Percentiles rank a stretch among this genome's conserved stretches.
These are phyloP conservation scores for Fraxinus paxiana DNA, from an alignment of 305 asterid species.

Conservation along the genomic window DNA sequence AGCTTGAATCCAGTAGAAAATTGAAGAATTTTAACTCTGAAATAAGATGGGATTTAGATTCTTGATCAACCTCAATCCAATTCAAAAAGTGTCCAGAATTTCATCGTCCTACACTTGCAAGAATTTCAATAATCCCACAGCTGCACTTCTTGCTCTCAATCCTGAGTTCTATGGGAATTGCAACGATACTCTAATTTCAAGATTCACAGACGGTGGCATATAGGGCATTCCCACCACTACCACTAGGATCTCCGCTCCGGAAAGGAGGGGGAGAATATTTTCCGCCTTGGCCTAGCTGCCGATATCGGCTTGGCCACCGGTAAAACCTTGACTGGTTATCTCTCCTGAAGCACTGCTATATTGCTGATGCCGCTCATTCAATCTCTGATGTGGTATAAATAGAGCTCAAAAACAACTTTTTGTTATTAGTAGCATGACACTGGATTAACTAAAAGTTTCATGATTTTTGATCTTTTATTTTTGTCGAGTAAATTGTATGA, in stretches of 20 bases:
- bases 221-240: constrained; percentile 62
- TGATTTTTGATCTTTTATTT: not conserved
- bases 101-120: constrained; percentile 22
- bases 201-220: constrained; percentile 67
- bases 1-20: not conserved
- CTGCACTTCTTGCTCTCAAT: constrained; percentile 26
- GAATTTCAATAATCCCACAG: constrained; percentile 9
- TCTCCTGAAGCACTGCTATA: constrained; percentile 92
- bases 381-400: constrained; percentile 76
- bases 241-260: constrained; percentile 41
- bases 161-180: constrained; percentile 24
- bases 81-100: constrained; percentile 28
- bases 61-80: constrained; percentile 38
- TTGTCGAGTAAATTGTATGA: not conserved
- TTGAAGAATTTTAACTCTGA: not conserved
- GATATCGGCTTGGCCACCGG: not conserved
- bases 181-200: constrained; percentile 43
- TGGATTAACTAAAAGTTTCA: not conserved
- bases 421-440: not conserved
- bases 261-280: constrained; percentile 72
- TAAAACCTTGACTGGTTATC: constrained; percentile 71
- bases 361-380: constrained; percentile 95
- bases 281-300: constrained; percentile 79
- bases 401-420: not conserved
- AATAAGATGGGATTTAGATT: constrained; percentile 49